phyloP scores from a whole-genome alignment of 768 basidiomycete species.

The Crepidotus variabilis region DNA sequence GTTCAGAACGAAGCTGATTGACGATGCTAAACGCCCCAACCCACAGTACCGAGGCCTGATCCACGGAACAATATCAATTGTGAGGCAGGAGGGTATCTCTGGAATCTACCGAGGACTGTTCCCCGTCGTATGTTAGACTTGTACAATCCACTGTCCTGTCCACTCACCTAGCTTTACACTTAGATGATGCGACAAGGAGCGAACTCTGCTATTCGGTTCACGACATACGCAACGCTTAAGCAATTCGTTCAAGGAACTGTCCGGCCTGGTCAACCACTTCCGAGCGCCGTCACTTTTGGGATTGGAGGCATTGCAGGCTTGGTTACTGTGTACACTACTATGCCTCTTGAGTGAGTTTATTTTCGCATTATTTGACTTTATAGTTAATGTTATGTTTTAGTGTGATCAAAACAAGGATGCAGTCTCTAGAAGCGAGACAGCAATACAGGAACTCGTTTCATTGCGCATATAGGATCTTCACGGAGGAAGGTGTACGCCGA shows the following conservation, averaged over 20 bases:
- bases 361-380: too few relatives aligned
- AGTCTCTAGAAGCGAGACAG: slow-evolving; percentile 75
- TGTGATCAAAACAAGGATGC: slow-evolving; percentile 98
- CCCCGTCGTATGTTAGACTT: slow-evolving; percentile 68
- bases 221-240: slow-evolving; percentile 91
- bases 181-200: slow-evolving; percentile 98
- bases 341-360: slow-evolving; percentile 70
- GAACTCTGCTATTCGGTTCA: slow-evolving; percentile 95
- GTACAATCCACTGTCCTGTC: neutral
- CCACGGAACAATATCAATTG: slow-evolving; percentile 79
- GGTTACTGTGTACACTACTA: slow-evolving; percentile 90
- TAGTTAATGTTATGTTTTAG: slow-evolving; percentile 31
- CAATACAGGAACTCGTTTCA: slow-evolving; percentile 95
- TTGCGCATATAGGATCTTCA: slow-evolving; percentile 91
- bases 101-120: slow-evolving; percentile 91
- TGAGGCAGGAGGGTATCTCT: slow-evolving; percentile 77
- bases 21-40: slow-evolving; percentile 81
- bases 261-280: slow-evolving; percentile 80
- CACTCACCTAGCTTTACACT: neutral
- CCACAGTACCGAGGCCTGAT: slow-evolving; percentile 86
- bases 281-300: slow-evolving; percentile 86
- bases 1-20: slow-evolving; percentile 90
- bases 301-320: slow-evolving; percentile 93
- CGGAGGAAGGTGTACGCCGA: slow-evolving; percentile 85
- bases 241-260: slow-evolving; percentile 86